Conservation (phyloP, 2,329 filamentous ascomycete genomes). For the Xylaria sp. region DNA sequence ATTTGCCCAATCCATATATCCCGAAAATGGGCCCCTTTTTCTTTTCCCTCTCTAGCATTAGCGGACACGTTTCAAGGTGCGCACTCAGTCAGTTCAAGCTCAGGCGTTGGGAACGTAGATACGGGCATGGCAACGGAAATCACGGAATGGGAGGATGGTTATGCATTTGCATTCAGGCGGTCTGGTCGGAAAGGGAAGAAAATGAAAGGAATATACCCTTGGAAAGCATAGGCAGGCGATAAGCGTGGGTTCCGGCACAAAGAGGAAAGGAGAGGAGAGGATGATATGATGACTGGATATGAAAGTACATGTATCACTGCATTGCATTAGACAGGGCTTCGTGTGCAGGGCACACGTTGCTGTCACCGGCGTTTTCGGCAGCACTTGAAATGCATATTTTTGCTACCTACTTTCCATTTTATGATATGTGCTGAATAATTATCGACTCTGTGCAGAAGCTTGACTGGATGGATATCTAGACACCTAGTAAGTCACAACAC, state of each 20-base stretch:
- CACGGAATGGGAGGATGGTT: background rate
- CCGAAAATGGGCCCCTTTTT: background rate
- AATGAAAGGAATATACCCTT: constrained; percentile 12
- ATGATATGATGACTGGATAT: background rate
- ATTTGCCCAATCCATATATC: background rate
- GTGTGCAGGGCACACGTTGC: constrained; percentile 8
- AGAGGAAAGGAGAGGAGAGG: too few species aligned
- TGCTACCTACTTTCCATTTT: background rate
- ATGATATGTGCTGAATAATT: too few species aligned
- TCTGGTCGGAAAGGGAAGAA: too few species aligned
- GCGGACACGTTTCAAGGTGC: background rate
- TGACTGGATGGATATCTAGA: too few species aligned
- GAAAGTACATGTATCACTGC: background rate
- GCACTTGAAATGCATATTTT: background rate
- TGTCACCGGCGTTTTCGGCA: background rate
- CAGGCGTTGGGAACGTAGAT: constrained; percentile 7
- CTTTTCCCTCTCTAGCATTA: constrained; percentile 5
- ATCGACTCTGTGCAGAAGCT: too few species aligned
- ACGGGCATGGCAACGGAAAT: background rate
- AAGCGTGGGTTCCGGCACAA: background rate
- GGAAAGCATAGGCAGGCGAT: constrained; percentile 11
- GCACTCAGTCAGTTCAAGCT: background rate
- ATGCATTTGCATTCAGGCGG: background rate
- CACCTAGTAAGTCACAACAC: too few species aligned
- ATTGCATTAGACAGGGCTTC: constrained; percentile 3